Percentiles rank a stretch among this genome's conserved stretches.
These are phyloP conservation scores for Quercus cerris DNA, from an alignment of 306 rosid genomes.

Conservation along the genomic window DNA sequence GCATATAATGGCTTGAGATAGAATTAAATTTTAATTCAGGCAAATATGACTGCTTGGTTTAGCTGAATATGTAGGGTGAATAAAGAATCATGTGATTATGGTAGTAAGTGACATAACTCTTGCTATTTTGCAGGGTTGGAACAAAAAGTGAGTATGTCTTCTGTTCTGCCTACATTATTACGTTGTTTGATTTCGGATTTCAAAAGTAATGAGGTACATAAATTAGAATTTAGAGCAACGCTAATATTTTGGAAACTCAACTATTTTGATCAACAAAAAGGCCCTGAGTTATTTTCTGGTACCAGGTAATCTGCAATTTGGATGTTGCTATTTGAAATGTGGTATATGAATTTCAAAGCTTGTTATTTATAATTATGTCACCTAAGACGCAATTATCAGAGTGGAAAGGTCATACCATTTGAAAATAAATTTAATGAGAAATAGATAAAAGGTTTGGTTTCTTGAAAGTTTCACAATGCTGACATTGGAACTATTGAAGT, in stretches of 20 bases:
- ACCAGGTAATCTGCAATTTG: background rate
- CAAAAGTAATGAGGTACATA: conserved; percentile 12
- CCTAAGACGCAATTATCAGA: background rate
- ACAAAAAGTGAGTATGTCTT: conserved; percentile 81
- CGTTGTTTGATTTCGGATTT: conserved; percentile 12
- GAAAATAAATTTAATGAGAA: background rate
- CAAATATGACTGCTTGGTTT: background rate
- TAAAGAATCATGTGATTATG: conserved; percentile 2
- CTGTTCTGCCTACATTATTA: conserved; percentile 23
- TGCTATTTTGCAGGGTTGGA: conserved; percentile 96
- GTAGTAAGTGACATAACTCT: conserved; percentile 8
- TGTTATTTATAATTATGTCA: background rate
- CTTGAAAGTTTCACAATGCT: background rate
- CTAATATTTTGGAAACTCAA: background rate
- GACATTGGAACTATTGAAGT: background rate
- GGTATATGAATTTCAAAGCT: background rate
- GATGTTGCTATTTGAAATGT: background rate
- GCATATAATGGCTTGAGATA: background rate
- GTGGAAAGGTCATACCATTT: background rate
- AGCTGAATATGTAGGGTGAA: background rate
- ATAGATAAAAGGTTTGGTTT: background rate
- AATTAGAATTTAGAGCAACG: background rate
- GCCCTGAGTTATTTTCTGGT: background rate
- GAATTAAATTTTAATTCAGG: background rate
- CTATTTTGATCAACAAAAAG: background rate